These are phyloP conservation scores for Hymenoscyphus linearis DNA, from an alignment of 2,329 filamentous ascomycete genomes.

Conservation along the genomic window DNA sequence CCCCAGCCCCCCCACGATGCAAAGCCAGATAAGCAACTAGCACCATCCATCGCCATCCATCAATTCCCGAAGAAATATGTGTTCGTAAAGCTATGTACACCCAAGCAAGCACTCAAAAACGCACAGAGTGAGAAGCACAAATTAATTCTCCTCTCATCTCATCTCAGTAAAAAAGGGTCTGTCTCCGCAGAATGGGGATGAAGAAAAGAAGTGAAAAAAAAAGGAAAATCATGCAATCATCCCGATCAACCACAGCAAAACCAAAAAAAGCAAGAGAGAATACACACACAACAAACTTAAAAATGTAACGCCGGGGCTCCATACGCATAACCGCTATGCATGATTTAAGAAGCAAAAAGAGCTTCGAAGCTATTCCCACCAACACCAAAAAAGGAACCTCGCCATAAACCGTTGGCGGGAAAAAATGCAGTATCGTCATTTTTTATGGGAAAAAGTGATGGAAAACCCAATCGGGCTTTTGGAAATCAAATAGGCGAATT, in stretches of 20 bases:
- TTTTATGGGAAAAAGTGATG: neutral
- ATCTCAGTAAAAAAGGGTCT: no score
- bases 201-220: neutral
- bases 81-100: no score
- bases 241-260: neutral
- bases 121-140: no score
- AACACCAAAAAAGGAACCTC: neutral
- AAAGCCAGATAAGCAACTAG: no score
- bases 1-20: no score
- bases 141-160: no score
- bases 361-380: neutral
- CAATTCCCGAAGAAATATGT: no score
- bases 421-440: neutral
- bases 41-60: no score
- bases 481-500: neutral
- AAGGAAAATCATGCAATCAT: neutral
- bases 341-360: neutral
- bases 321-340: neutral
- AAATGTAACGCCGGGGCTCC: neutral
- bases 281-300: neutral
- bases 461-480: neutral
- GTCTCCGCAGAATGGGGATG: no score
- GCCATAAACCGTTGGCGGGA: neutral
- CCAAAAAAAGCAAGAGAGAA: neutral
- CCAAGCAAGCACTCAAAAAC: no score